Conservation (phyloP, 345 rosid species). For the Microcos paniculata region DNA sequence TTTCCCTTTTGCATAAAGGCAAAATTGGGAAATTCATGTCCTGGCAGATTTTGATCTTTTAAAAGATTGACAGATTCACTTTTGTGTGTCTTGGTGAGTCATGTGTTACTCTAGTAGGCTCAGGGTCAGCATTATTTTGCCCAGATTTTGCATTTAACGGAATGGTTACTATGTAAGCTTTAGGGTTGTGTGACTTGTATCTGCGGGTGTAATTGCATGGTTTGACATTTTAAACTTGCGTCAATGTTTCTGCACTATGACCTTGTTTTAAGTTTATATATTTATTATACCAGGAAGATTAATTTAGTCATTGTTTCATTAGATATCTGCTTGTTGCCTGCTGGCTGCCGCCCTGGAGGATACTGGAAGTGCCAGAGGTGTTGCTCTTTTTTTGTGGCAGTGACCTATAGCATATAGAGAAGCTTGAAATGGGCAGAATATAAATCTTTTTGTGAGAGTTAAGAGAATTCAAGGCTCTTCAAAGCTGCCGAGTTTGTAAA, state of each 20-base stretch:
- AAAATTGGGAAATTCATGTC: too few species aligned
- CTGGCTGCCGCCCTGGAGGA: not conserved
- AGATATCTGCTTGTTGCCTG: not conserved
- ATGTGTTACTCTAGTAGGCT: too few species aligned
- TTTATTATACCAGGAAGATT: not conserved
- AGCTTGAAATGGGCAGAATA: not conserved
- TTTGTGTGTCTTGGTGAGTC: too few species aligned
- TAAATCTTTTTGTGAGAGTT: not conserved
- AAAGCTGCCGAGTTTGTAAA: not conserved
- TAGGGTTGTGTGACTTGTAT: not conserved
- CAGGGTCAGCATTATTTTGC: not conserved
- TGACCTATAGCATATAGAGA: not conserved
- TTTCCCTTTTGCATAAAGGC: too few species aligned
- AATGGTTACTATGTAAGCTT: not conserved
- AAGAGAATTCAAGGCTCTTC: not conserved
- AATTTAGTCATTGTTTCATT: not conserved
- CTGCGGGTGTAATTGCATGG: not conserved
- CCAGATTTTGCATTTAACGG: not conserved
- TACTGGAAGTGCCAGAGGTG: not conserved
- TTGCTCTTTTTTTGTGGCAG: not conserved
- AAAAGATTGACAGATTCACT: too few species aligned
- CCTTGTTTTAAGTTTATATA: not conserved
- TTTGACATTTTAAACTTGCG: not conserved
- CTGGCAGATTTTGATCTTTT: too few species aligned
- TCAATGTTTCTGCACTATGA: not conserved